These are phyloP conservation scores for Serendipita indica DNA, from an alignment of 768 basidiomycete species.

Conservation along the genomic window DNA sequence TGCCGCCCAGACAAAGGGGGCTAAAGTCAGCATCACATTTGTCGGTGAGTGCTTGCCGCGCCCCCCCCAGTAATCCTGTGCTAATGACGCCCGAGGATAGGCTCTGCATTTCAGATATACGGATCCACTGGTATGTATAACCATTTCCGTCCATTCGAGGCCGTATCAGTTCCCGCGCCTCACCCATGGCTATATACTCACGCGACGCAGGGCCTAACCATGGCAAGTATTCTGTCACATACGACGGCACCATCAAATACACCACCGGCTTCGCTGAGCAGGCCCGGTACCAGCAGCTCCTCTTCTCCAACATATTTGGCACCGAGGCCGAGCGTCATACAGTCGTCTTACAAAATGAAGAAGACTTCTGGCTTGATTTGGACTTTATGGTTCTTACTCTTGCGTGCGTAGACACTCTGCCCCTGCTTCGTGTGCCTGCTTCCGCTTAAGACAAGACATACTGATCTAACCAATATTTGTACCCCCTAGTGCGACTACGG, in stretches of 20 bases:
- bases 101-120: neutral
- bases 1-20: neutral
- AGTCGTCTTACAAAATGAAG: slow-evolving; percentile 3
- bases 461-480: neutral
- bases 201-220: neutral
- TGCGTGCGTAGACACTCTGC: neutral
- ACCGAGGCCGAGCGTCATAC: neutral
- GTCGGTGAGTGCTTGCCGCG: neutral
- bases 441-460: neutral
- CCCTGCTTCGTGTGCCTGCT: neutral
- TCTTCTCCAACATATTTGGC: neutral
- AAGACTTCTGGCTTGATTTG: slow-evolving; percentile 6
- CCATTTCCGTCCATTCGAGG: neutral
- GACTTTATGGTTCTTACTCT: neutral
- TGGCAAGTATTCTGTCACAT: neutral
- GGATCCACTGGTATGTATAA: neutral
- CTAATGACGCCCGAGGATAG: neutral
- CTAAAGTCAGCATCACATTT: neutral
- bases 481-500: neutral
- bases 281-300: neutral
- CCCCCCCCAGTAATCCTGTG: neutral
- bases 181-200: neutral
- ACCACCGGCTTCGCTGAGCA: neutral
- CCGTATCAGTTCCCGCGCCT: neutral
- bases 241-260: slow-evolving; percentile 6